Percentiles rank a stretch among this genome's conserved stretches.
Evolutionary conservation across 2,329 filamentous ascomycete species (phyloP).

Genomic region (Lachnellula subtilissima): DNA sequence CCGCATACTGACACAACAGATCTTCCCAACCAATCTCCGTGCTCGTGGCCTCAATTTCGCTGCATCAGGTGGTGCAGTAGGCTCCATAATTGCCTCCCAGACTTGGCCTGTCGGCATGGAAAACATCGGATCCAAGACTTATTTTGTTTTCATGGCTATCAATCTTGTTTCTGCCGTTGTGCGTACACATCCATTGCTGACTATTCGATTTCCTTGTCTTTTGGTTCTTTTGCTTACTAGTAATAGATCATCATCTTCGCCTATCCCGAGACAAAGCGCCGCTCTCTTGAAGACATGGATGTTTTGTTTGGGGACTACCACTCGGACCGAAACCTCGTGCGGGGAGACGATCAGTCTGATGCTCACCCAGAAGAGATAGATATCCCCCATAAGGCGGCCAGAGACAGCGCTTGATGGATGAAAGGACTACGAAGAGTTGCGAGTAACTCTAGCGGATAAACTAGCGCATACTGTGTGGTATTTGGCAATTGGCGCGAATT

Average conservation of each 20-base stretch:
- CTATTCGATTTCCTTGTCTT: not conserved
- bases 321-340: not conserved
- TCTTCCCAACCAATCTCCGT: conserved; percentile 54
- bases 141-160: conserved; percentile 53
- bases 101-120: conserved; percentile 52
- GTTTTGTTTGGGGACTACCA: conserved; percentile 32
- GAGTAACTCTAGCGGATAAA: not conserved
- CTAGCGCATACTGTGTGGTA: not conserved
- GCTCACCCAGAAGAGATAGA: not conserved
- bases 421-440: not conserved
- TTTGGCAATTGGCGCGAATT: no score
- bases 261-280: conserved; percentile 45
- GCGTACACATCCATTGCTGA: conserved; percentile 7
- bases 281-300: conserved; percentile 43
- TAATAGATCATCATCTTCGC: conserved; percentile 37
- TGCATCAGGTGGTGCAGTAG: conserved; percentile 50
- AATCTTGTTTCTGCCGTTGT: conserved; percentile 45
- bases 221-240: conserved; percentile 3
- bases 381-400: not conserved
- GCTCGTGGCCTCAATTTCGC: conserved; percentile 52
- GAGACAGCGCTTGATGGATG: not conserved
- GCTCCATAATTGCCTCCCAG: conserved; percentile 49
- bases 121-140: conserved; percentile 46
- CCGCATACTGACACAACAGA: conserved; percentile 29
- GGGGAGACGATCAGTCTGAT: not conserved